Evolutionary conservation across 2,329 filamentous ascomycete genomes (phyloP).

Genomic region (Curvularia verruculosa): DNA sequence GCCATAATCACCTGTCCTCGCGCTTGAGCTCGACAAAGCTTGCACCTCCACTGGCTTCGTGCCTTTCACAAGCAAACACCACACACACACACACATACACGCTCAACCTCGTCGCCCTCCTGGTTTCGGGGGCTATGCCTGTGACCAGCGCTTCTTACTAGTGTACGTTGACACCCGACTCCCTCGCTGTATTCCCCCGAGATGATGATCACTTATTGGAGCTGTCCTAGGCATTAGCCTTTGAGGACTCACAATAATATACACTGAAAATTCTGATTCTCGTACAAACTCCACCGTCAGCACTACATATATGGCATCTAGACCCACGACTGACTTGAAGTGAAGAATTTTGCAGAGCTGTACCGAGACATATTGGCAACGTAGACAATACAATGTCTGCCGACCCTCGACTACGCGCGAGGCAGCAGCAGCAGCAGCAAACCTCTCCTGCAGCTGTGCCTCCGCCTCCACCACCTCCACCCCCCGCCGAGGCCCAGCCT

Average conservation of each 20-base stretch:
- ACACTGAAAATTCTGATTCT: slow-evolving; percentile 52
- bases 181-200: slow-evolving; percentile 18
- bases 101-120: slow-evolving; percentile 5
- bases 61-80: slow-evolving; percentile 13
- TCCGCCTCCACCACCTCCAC: slow-evolving; percentile 55
- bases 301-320: slow-evolving; percentile 4
- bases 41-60: slow-evolving; percentile 21
- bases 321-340: slow-evolving; percentile 29
- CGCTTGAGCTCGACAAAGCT: slow-evolving; percentile 16
- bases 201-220: slow-evolving; percentile 75
- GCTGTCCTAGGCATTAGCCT: slow-evolving; percentile 68
- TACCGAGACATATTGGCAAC: slow-evolving; percentile 3
- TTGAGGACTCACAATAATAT: slow-evolving; percentile 57
- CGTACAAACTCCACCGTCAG: slow-evolving; percentile 22
- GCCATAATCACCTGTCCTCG: slow-evolving; percentile 12
- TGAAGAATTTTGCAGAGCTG: slow-evolving; percentile 36
- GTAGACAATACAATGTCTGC: slow-evolving; percentile 48
- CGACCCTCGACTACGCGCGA: slow-evolving; percentile 58
- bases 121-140: slow-evolving; percentile 10
- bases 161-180: slow-evolving; percentile 20
- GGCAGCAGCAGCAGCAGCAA: slow-evolving; percentile 48
- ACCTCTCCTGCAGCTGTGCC: slow-evolving; percentile 59
- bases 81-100: background rate
- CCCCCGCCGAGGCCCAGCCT: slow-evolving; percentile 47
- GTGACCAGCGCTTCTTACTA: background rate